phyloP scores from a whole-genome alignment of 2,329 filamentous ascomycete genomes.

The Didymella pomorum region DNA sequence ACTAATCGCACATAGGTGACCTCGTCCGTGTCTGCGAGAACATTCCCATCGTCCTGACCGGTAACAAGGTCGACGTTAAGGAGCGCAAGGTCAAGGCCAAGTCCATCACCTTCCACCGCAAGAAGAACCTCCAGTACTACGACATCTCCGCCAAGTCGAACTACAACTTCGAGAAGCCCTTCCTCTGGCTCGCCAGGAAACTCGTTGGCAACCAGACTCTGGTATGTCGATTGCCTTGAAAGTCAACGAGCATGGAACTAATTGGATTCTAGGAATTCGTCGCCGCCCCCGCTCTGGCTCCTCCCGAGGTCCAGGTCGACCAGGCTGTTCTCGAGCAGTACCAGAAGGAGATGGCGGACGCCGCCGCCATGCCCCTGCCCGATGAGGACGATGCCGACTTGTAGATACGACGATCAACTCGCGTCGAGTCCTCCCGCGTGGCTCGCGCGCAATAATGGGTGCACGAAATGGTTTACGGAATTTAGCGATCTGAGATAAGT shows the following conservation, averaged over 20 bases:
- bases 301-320: conserved; percentile 91
- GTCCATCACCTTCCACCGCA: conserved; percentile 99
- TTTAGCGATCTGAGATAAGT: conserved; percentile 33
- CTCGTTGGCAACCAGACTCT: conserved; percentile 90
- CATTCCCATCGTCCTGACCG: conserved; percentile 96
- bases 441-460: conserved; percentile 38
- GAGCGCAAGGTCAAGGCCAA: conserved; percentile 99
- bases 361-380: conserved; percentile 84
- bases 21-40: conserved; percentile 99
- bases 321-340: conserved; percentile 81
- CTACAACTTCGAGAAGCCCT: conserved; percentile 99
- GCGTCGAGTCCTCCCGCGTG: conserved; percentile 29
- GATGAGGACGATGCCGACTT: conserved; percentile 85
- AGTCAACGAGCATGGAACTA: conserved; percentile 29
- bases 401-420: conserved; percentile 51
- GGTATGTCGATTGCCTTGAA: conserved; percentile 61
- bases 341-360: conserved; percentile 85
- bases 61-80: conserved; percentile 99
- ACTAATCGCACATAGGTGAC: conserved; percentile 70
- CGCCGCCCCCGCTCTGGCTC: conserved; percentile 91
- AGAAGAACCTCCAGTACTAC: conserved; percentile 99
- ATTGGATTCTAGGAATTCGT: conserved; percentile 79
- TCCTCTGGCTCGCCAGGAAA: conserved; percentile 99
- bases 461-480: conserved; percentile 40
- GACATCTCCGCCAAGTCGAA: conserved; percentile 99